Percentiles rank a stretch among this genome's conserved stretches.
Conservation (phyloP, 2,329 filamentous ascomycete species). For the Aaosphaeria pasadenensis region DNA sequence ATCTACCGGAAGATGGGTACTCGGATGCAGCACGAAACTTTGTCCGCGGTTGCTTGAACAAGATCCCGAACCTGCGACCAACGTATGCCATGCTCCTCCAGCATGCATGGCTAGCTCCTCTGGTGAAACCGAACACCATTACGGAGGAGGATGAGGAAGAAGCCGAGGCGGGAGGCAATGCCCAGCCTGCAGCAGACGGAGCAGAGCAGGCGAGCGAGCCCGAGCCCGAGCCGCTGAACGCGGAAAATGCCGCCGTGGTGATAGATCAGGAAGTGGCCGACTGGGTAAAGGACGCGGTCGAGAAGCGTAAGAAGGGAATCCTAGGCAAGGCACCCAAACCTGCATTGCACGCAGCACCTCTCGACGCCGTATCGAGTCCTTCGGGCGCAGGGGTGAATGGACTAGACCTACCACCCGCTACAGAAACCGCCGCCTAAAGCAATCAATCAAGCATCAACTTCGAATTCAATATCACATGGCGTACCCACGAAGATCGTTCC, state of each 20-base stretch:
- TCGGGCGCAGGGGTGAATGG: slow-evolving; percentile 21
- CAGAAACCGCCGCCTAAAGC: too few relatives aligned
- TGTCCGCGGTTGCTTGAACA: slow-evolving; percentile 85
- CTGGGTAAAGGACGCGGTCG: slow-evolving; percentile 76
- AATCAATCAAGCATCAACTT: too few relatives aligned
- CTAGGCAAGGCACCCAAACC: slow-evolving; percentile 61
- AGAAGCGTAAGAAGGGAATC: slow-evolving; percentile 60
- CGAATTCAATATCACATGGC: too few relatives aligned
- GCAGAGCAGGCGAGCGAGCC: slow-evolving; percentile 26
- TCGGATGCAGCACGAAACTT: slow-evolving; percentile 81
- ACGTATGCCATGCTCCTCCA: slow-evolving; percentile 86
- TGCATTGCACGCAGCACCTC: slow-evolving; percentile 80
- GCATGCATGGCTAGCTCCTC: slow-evolving; percentile 79
- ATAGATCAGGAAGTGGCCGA: slow-evolving; percentile 79
- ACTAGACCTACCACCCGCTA: slow-evolving; percentile 4
- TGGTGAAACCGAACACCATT: slow-evolving; percentile 75
- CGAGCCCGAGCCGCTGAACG: slow-evolving; percentile 18
- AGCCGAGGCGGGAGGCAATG: slow-evolving; percentile 35
- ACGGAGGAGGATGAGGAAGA: slow-evolving; percentile 66
- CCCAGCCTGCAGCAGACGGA: slow-evolving; percentile 32
- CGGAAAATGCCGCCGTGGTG: slow-evolving; percentile 22
- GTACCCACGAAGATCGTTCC: too few relatives aligned
- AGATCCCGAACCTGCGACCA: slow-evolving; percentile 87
- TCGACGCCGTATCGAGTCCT: slow-evolving; percentile 63
- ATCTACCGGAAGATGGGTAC: slow-evolving; percentile 75